Evolutionary conservation across 495 filamentous ascomycete species (phyloP), one percentile per base, ranked within the genome.

Genomic region (Aspergillus haitiensis): DNA sequence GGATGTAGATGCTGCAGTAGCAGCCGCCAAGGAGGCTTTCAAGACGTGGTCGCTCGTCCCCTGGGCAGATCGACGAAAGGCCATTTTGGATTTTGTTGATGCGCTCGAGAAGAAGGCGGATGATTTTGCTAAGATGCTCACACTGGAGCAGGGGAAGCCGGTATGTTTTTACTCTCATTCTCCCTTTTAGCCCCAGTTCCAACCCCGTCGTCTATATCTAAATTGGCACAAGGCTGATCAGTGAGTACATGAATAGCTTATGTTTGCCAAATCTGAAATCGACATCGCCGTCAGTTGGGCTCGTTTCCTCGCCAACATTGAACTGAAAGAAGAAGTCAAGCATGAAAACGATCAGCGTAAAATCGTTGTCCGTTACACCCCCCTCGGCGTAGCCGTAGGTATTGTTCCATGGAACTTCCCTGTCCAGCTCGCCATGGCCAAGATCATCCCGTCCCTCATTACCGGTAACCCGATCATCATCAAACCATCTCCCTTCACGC

Each of bases 401-500:
- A 74, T 75, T 36, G 59, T 68, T 13, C 65, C 73, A 5, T 74
- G 73, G 73, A 74, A 75, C 61, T 63, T 61, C 12, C 67, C 70
- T 8, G 35, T 70, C 59, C 13, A 31, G 9, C 21, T 61, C 7
- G 16, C 12, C 13, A 16, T 33, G 8, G 13, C 7, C 40, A 86
- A 86, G 58, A 59, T 84, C 10, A 82, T 78, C 8, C 80, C 83
- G 0, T 81, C 82, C 0, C 65, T 86, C 3, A 79, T 78, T 0
- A 76, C 81, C 0, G 85, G 85, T 0, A 85, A 85, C 66, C 75
- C 73, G 2, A 73, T 96, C 54, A 87, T 97, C 66, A 76, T 97
- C 62, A 97, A 97, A 78, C 88, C 92, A 6, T 96, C 93, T 0
- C 93, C 97, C 73, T 85, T 91, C 56, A 92, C 96, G 53, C 93